phyloP scores from a whole-genome alignment of 2,329 filamentous ascomycete genomes.

The Talaromyces sp. region DNA sequence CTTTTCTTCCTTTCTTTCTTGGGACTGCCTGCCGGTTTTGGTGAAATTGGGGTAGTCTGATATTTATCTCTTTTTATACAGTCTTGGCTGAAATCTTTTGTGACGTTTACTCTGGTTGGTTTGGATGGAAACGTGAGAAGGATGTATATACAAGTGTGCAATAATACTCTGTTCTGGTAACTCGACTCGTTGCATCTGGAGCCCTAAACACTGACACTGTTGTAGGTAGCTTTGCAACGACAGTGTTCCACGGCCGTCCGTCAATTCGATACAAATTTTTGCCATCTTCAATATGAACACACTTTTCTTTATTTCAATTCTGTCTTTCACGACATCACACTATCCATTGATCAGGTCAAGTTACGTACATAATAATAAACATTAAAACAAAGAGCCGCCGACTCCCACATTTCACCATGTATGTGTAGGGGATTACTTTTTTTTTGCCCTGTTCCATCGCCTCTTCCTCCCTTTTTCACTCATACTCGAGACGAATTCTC shows the following conservation, averaged over 20 bases:
- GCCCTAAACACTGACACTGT: no score
- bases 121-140: not conserved
- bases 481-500: not conserved
- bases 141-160: not conserved
- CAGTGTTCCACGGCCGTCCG: no score
- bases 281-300: no score
- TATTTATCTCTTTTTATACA: not conserved
- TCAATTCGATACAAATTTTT: no score
- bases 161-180: not conserved
- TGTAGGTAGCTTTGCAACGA: no score
- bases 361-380: not conserved
- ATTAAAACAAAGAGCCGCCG: not conserved
- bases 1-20: slow-evolving; percentile 8
- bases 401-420: not conserved
- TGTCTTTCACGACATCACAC: not conserved
- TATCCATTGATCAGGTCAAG: not conserved
- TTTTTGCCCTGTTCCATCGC: not conserved
- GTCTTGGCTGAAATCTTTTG: not conserved
- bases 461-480: not conserved
- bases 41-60: no score
- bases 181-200: not conserved
- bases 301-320: no score
- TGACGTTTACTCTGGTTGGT: not conserved
- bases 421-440: not conserved
- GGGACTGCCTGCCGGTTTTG: no score